phyloP scores from a whole-genome alignment of 331 rosid genomes.

The Saraca asoca region DNA sequence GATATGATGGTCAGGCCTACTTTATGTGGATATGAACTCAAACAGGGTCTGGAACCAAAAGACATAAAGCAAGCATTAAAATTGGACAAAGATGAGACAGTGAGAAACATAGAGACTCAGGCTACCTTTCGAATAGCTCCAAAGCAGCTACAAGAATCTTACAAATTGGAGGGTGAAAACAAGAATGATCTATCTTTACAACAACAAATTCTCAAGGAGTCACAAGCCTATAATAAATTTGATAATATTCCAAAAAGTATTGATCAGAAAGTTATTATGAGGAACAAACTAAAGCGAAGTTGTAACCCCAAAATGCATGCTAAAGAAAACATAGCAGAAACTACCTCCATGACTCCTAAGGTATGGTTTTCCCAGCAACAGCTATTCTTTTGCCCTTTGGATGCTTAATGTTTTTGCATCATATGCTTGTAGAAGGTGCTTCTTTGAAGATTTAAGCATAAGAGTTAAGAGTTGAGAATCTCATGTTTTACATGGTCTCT shows the following conservation, averaged over 20 bases:
- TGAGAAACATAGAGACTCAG: slow-evolving; percentile 32
- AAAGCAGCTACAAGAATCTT: slow-evolving; percentile 37
- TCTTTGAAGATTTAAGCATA: not conserved
- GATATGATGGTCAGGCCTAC: slow-evolving; percentile 34
- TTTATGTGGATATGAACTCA: slow-evolving; percentile 26
- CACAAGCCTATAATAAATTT: slow-evolving; percentile 35
- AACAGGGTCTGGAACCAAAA: slow-evolving; percentile 29
- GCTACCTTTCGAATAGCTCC: slow-evolving; percentile 25
- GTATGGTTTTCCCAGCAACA: slow-evolving; percentile 33
- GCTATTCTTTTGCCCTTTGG: not conserved
- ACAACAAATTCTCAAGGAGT: slow-evolving; percentile 36
- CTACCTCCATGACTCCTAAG: slow-evolving; percentile 40
- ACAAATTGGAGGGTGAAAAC: slow-evolving; percentile 38
- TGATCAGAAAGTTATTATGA: slow-evolving; percentile 33
- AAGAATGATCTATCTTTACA: slow-evolving; percentile 23
- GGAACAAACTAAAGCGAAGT: slow-evolving; percentile 42
- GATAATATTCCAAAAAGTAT: slow-evolving; percentile 29
- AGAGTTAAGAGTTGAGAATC: not conserved
- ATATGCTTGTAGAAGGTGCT: not conserved
- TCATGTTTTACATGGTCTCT: not conserved
- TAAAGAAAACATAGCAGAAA: slow-evolving; percentile 43
- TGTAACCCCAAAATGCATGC: not conserved
- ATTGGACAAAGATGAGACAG: slow-evolving; percentile 36
- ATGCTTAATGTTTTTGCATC: slow-evolving; percentile 14
- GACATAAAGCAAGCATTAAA: slow-evolving; percentile 5